phyloP scores from a whole-genome alignment of 768 basidiomycete species.

The Russula griseocarnosa region DNA sequence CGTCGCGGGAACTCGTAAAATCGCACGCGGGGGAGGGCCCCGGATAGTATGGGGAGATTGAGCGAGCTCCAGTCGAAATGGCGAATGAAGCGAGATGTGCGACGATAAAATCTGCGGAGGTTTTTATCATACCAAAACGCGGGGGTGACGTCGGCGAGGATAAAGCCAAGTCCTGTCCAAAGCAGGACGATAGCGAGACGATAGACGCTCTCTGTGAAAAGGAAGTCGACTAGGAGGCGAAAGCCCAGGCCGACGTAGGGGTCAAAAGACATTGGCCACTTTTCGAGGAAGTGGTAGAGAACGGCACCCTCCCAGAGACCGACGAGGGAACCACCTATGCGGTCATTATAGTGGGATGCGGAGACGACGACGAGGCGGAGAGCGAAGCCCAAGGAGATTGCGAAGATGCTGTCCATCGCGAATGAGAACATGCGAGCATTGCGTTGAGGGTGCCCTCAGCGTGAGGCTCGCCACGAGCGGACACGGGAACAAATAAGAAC shows the following conservation, averaged over 20 bases:
- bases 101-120: conserved; percentile 33
- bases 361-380: conserved; percentile 59
- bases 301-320: conserved; percentile 80
- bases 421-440: conserved; percentile 20
- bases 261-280: conserved; percentile 60
- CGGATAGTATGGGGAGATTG: conserved; percentile 29
- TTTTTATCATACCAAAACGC: conserved; percentile 43
- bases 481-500: background rate
- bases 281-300: conserved; percentile 65
- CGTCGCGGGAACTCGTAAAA: conserved; percentile 19
- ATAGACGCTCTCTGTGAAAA: conserved; percentile 54
- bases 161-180: conserved; percentile 51
- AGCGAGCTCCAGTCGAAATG: conserved; percentile 25
- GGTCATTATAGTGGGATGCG: conserved; percentile 47
- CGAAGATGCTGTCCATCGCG: conserved; percentile 63
- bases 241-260: conserved; percentile 66
- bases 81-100: conserved; percentile 29
- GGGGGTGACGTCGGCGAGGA: conserved; percentile 50
- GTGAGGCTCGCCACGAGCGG: background rate
- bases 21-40: conserved; percentile 30
- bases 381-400: conserved; percentile 63
- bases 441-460: background rate
- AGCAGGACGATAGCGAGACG: conserved; percentile 47
- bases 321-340: conserved; percentile 58
- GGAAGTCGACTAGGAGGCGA: conserved; percentile 67